These are phyloP conservation scores for Aspergillus awamori DNA, from an alignment of 2,329 filamentous ascomycete genomes.

Conservation along the genomic window DNA sequence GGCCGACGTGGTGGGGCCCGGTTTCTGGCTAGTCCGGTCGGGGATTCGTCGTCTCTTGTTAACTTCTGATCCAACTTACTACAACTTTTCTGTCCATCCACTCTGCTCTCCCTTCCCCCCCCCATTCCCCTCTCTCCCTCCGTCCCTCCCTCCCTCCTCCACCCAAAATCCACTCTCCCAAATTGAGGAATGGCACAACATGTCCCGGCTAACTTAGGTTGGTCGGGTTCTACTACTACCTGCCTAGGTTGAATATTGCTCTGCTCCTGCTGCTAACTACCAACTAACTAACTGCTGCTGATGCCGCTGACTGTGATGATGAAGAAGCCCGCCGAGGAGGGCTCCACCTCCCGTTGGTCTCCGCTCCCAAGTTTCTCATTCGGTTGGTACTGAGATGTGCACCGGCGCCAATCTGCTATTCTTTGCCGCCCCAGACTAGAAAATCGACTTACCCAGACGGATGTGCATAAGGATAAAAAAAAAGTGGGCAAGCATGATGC, in stretches of 20 bases:
- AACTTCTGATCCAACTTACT: slow-evolving; percentile 12
- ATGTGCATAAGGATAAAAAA: slow-evolving; percentile 6
- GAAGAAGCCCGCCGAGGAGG: slow-evolving; percentile 10
- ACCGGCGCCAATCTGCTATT: slow-evolving; percentile 18
- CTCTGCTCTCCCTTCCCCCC: not conserved
- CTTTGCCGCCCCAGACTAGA: slow-evolving; percentile 15
- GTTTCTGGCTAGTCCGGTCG: slow-evolving; percentile 11
- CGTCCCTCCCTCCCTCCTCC: not conserved
- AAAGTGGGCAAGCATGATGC: slow-evolving; percentile 4
- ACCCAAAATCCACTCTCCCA: slow-evolving; percentile 3
- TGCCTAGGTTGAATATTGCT: slow-evolving; percentile 8
- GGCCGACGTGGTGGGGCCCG: slow-evolving; percentile 23
- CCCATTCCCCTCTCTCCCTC: not conserved
- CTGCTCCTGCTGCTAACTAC: not conserved
- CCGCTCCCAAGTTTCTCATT: slow-evolving; percentile 17
- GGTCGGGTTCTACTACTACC: no score
- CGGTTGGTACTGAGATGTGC: slow-evolving; percentile 21
- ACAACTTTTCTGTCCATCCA: not conserved
- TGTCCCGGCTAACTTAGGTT: not conserved
- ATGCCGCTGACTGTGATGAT: slow-evolving; percentile 5
- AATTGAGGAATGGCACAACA: slow-evolving; percentile 23
- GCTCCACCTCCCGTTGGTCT: slow-evolving; percentile 20
- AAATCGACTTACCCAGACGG: slow-evolving; percentile 1
- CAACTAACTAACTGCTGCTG: slow-evolving; percentile 2
- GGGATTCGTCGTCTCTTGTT: slow-evolving; percentile 18